A percentile compares a stretch with the other conserved stretches of the same genome.
These are phyloP conservation scores for Williopsis jadinii DNA, from an alignment of 1,139 yeast species.

Conservation along the genomic window DNA sequence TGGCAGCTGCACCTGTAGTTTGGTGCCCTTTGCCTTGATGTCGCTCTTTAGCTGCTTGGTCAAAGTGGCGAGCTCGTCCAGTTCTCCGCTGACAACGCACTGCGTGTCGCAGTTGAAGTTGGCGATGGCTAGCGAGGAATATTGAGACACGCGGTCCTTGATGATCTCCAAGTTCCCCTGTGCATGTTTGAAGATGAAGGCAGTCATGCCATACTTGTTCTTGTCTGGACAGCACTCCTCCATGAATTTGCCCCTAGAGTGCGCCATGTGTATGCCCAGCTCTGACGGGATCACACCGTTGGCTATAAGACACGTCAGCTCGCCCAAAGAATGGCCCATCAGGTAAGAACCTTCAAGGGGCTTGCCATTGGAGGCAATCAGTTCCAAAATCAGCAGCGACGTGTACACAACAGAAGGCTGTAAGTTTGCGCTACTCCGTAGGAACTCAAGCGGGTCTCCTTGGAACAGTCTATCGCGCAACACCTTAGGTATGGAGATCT, in stretches of 20 bases:
- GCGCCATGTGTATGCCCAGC: constrained; percentile 29
- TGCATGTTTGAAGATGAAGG: constrained; percentile 27
- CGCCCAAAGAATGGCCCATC: constrained; percentile 58
- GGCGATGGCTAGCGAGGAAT: constrained; percentile 27
- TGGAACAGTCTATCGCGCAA: background rate
- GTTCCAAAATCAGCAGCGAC: constrained; percentile 28
- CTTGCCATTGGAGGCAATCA: constrained; percentile 23
- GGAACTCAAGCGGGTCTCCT: constrained; percentile 2
- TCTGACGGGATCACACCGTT: constrained; percentile 32
- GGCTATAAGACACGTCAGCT: constrained; percentile 39
- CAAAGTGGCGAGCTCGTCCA: constrained; percentile 15
- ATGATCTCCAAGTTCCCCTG: constrained; percentile 22
- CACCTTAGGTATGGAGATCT: background rate
- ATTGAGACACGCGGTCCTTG: constrained; percentile 2
- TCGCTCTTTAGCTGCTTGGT: constrained; percentile 21
- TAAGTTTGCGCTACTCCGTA: constrained; percentile 32
- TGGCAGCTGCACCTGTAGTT: constrained; percentile 38
- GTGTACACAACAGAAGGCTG: constrained; percentile 44
- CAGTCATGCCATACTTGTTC: constrained; percentile 33
- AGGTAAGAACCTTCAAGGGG: constrained; percentile 25
- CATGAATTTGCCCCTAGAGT: constrained; percentile 37
- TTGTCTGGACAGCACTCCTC: constrained; percentile 24
- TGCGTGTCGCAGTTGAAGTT: constrained; percentile 35
- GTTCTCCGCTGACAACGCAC: constrained; percentile 34
- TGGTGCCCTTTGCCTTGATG: constrained; percentile 24